These are phyloP conservation scores for Alectoria sarmentosa DNA, from an alignment of 495 filamentous ascomycete species.

Conservation along the genomic window DNA sequence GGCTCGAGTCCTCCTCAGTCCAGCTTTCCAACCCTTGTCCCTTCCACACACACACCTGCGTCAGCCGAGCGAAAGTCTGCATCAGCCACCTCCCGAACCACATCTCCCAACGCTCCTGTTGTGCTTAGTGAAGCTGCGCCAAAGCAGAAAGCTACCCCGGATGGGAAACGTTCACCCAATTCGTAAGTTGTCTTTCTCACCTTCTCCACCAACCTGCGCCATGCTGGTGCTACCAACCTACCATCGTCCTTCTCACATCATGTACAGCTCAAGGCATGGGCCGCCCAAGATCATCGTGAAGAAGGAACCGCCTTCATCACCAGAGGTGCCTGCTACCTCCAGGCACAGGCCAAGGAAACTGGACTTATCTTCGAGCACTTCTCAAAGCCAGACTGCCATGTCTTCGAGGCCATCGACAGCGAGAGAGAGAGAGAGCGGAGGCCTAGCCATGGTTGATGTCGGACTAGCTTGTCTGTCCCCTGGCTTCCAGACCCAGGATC, in stretches of 20 bases:
- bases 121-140: slow-evolving; percentile 34
- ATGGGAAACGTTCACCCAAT: slow-evolving; percentile 47
- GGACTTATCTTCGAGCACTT: slow-evolving; percentile 71
- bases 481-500: slow-evolving; percentile 92
- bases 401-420: slow-evolving; percentile 63
- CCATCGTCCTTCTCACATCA: slow-evolving; percentile 22
- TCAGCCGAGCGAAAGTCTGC: slow-evolving; percentile 25
- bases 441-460: slow-evolving; percentile 80
- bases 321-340: slow-evolving; percentile 60
- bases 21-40: slow-evolving; percentile 36
- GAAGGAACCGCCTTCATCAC: slow-evolving; percentile 85
- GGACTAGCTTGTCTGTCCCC: slow-evolving; percentile 92
- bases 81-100: slow-evolving; percentile 25
- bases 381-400: slow-evolving; percentile 44
- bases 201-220: slow-evolving; percentile 3
- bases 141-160: slow-evolving; percentile 39
- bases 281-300: slow-evolving; percentile 83
- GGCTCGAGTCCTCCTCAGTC: slow-evolving; percentile 46
- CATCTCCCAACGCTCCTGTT: slow-evolving; percentile 25
- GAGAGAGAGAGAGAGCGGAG: slow-evolving; percentile 65
- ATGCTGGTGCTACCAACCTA: slow-evolving; percentile 20
- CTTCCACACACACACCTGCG: slow-evolving; percentile 30
- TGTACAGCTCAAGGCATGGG: slow-evolving; percentile 31
- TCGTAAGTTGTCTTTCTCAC: slow-evolving; percentile 41
- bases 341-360: slow-evolving; percentile 83